Evolutionary conservation across 371 early-diverging fungal species (phyloP).

Genomic region (Rhizopus stolonifer): DNA sequence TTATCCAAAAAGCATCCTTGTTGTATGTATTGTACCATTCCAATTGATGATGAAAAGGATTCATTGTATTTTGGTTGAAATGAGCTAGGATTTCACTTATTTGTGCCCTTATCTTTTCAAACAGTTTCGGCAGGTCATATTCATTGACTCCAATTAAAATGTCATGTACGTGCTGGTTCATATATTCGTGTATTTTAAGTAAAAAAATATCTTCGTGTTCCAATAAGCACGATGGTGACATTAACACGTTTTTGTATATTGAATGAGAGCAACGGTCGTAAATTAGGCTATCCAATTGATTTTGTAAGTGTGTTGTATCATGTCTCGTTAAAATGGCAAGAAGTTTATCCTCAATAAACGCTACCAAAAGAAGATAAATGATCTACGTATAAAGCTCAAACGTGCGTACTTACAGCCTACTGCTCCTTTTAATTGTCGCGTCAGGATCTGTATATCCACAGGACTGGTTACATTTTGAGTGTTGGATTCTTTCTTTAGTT

Average conservation of each 20-base stretch:
- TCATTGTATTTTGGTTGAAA: slow-evolving; percentile 22
- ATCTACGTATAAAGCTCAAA: background rate
- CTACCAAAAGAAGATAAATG: slow-evolving; percentile 6
- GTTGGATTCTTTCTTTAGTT: slow-evolving; percentile 8
- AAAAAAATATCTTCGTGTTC: slow-evolving; percentile 10
- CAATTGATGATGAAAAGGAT: slow-evolving; percentile 8
- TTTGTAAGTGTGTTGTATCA: slow-evolving; percentile 14
- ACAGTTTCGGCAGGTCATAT: slow-evolving; percentile 19
- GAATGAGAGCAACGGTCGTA: slow-evolving; percentile 10
- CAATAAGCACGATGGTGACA: slow-evolving; percentile 14
- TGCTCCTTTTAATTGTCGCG: slow-evolving; percentile 24
- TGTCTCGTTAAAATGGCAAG: slow-evolving; percentile 18
- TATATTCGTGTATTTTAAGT: slow-evolving; percentile 4
- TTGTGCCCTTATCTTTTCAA: slow-evolving; percentile 28
- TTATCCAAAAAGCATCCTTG: slow-evolving; percentile 16
- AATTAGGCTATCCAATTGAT: slow-evolving; percentile 19
- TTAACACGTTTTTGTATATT: background rate
- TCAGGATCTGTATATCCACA: slow-evolving; percentile 25
- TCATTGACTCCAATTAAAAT: slow-evolving; percentile 8
- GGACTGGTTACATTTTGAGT: slow-evolving; percentile 2
- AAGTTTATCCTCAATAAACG: slow-evolving; percentile 28
- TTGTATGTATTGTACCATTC: slow-evolving; percentile 7
- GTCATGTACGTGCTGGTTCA: slow-evolving; percentile 8
- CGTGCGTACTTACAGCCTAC: slow-evolving; percentile 21
- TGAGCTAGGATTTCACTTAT: slow-evolving; percentile 22